These are phyloP conservation scores for Globisporangium alternatum DNA, from an alignment of 352 stramenopile genomes.

Conservation along the genomic window DNA sequence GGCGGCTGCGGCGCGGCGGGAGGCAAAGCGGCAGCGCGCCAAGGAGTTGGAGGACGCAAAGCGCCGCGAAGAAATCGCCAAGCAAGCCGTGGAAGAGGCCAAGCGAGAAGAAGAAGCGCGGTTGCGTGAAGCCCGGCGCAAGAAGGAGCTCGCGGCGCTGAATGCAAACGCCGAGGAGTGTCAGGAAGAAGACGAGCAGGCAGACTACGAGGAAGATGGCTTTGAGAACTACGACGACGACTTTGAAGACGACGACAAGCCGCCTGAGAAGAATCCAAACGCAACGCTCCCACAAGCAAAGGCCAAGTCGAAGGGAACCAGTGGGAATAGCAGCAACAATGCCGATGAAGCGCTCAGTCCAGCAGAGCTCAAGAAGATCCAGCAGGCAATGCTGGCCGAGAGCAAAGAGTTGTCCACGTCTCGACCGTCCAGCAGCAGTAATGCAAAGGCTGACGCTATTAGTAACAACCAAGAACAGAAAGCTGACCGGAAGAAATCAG, in stretches of 20 bases:
- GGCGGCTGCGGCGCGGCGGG: conserved; percentile 20
- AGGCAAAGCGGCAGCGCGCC: conserved; percentile 51
- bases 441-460: conserved; percentile 6
- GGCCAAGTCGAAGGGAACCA: conserved; percentile 11
- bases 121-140: conserved; percentile 41
- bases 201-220: conserved; percentile 64
- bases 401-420: conserved; percentile 46
- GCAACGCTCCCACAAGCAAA: conserved; percentile 17
- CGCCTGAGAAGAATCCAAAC: conserved; percentile 17
- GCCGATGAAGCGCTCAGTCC: conserved; percentile 10
- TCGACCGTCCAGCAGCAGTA: conserved; percentile 22
- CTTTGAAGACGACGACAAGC: conserved; percentile 37
- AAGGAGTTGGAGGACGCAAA: conserved; percentile 55
- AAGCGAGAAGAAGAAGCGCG: conserved; percentile 40
- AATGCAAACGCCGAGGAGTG: conserved; percentile 75
- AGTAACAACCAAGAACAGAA: conserved; percentile 13
- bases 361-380: conserved; percentile 50
- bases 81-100: conserved; percentile 45
- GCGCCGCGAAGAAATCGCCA: conserved; percentile 43
- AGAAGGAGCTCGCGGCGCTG: conserved; percentile 47
- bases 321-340: conserved; percentile 14
- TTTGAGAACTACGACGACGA: conserved; percentile 71
- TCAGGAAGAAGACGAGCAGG: conserved; percentile 50
- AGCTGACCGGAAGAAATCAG: conserved; percentile 11
- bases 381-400: conserved; percentile 60